Conservation (phyloP, 148 eudicot genomes). For the Chenopodium formosanum region DNA sequence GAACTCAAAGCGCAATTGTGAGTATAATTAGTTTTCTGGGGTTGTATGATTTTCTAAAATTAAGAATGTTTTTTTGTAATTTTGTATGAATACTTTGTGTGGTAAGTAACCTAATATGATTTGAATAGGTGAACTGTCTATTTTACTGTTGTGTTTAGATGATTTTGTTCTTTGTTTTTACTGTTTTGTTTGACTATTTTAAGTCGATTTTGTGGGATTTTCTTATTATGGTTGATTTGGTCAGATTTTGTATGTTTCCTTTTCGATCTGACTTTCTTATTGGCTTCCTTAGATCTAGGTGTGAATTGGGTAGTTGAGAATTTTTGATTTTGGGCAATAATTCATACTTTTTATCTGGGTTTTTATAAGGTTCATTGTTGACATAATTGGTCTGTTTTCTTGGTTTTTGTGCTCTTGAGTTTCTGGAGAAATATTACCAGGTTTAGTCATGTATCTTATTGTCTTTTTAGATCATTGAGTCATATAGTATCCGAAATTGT, state of each 20-base stretch:
- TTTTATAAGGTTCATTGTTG: not conserved
- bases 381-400: not conserved
- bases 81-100: conserved; percentile 4
- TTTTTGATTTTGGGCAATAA: conserved; percentile 1
- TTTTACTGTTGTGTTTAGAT: conserved; percentile 14
- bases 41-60: conserved; percentile 4
- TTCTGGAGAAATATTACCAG: not conserved
- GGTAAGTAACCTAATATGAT: conserved; percentile 31
- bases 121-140: not conserved
- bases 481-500: not conserved
- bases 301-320: not conserved
- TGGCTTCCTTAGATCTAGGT: conserved; percentile 8
- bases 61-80: conserved; percentile 5
- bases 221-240: conserved; percentile 17
- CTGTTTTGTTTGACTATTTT: conserved; percentile 23
- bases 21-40: conserved; percentile 25
- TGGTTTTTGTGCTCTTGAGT: conserved; percentile 5
- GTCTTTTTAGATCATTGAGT: not conserved
- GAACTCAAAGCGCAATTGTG: conserved; percentile 54
- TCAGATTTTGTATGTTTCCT: conserved; percentile 9
- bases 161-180: conserved; percentile 9
- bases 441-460: not conserved
- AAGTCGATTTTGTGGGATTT: conserved; percentile 14
- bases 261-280: conserved; percentile 20
- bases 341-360: not conserved